Base-by-base conservation (phyloP, 2,329 filamentous ascomycete genomes). In the Cercospora citrullina region DNA sequence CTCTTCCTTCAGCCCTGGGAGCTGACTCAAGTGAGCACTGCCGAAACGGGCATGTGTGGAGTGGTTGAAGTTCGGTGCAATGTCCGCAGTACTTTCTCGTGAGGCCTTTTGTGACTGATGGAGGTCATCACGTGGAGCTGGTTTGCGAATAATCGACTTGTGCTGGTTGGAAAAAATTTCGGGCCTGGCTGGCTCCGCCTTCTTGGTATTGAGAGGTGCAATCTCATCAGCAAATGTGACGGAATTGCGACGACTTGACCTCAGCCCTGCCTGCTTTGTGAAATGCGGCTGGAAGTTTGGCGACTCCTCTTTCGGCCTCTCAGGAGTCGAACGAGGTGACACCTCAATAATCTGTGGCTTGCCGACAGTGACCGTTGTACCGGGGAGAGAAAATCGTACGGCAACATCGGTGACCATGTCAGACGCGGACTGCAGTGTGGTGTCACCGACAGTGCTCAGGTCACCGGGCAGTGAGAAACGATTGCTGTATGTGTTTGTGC, bases 1-100 rank as follows among this genome's bases (percentile, higher is more conserved):
- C 67, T 84, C 82, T 70, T 84, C 83, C 65, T 84, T 84, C 33
- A 84, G 72, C 57, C 81, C 81, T 12, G 82, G 80, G 10, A 65
- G 58, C 18, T 64, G 62, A 26, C 53, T 21, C 16, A 84, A 77
- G 73, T 80, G 73, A 16, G 74, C 72, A 67, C 74, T 74, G 57
- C 71, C 72, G 62, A 76, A 76, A 21, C 73, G 74, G 63, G 69
- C 70, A 55, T 71, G 69, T n/a, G 72, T 72, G 8, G 51, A 21
- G 45, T 68, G 65, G 57, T 67, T 72, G 64, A 69, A 70, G 30
- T 60, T 64, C 12, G 72, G 63, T 14, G 73, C 72, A 28, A 75
- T 42, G 45, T 77, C 75, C 14, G 72, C 70, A 4, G 70, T 75
- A 60, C 67, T 74, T 5, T 77, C 75, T 23, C 71, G 72, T 6